Evolutionary conservation across 2,329 filamentous ascomycete genomes (phyloP).

Genomic region (Xylaria sp.): DNA sequence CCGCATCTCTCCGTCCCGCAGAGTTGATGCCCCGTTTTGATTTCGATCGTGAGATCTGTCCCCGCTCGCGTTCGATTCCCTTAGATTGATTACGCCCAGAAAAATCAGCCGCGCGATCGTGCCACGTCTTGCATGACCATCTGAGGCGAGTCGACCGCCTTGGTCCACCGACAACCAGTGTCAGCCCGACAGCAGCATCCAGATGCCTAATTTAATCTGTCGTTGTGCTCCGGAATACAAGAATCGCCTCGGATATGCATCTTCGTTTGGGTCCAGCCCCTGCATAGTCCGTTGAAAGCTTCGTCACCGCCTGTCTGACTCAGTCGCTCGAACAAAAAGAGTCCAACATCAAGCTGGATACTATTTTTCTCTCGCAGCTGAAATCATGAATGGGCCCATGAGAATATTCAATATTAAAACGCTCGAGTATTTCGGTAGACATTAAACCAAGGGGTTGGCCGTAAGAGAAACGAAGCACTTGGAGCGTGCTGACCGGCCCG

Average conservation of each 20-base stretch:
- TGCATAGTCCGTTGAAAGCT: slow-evolving; percentile 26
- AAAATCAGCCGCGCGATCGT: slow-evolving; percentile 25
- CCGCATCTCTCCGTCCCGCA: slow-evolving; percentile 29
- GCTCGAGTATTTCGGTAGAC: slow-evolving; percentile 40
- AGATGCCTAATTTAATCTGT: slow-evolving; percentile 21
- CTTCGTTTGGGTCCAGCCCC: slow-evolving; percentile 24
- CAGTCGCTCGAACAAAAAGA: slow-evolving; percentile 26
- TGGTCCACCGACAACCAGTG: slow-evolving; percentile 31
- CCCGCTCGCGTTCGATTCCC: slow-evolving; percentile 28
- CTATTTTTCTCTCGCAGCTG: slow-evolving; percentile 33
- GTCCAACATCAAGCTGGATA: slow-evolving; percentile 32
- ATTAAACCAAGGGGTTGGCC: slow-evolving; percentile 36
- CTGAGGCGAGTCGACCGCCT: slow-evolving; percentile 21
- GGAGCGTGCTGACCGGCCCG: slow-evolving; percentile 32
- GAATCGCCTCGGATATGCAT: slow-evolving; percentile 27
- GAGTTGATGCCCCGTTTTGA: slow-evolving; percentile 27
- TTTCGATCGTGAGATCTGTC: slow-evolving; percentile 29
- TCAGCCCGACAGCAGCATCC: slow-evolving; percentile 29
- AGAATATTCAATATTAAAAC: slow-evolving; percentile 32
- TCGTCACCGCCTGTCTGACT: slow-evolving; percentile 26
- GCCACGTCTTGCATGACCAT: slow-evolving; percentile 25
- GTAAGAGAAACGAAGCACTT: slow-evolving; percentile 31
- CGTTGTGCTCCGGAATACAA: slow-evolving; percentile 24
- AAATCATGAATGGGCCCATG: slow-evolving; percentile 39
- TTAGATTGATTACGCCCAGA: slow-evolving; percentile 17